phyloP scores from a whole-genome alignment of 305 asterid species.

The Fraxinus angustifolia region DNA sequence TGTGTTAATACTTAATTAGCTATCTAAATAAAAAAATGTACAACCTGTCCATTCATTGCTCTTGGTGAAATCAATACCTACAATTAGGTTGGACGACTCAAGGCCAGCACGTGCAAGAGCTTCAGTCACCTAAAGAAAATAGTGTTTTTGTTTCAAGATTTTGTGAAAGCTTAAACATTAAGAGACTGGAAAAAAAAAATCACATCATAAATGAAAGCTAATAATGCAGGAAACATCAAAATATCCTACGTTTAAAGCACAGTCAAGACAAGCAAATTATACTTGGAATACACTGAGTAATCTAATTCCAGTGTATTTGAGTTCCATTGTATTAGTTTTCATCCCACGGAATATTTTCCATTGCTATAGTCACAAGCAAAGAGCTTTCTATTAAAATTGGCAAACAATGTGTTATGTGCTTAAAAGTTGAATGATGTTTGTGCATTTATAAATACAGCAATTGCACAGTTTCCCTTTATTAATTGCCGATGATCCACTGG shows the following conservation, averaged over 20 bases:
- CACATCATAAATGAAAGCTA: background rate
- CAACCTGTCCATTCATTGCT: constrained; percentile 98
- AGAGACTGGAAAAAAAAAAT: background rate
- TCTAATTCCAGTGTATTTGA: background rate
- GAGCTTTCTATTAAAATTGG: background rate
- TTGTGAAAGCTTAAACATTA: constrained; percentile 1
- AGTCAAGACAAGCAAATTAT: background rate
- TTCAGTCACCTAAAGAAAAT: constrained; percentile 61
- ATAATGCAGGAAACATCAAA: background rate
- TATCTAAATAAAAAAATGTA: background rate
- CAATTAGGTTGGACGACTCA: constrained; percentile 91
- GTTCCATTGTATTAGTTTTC: background rate
- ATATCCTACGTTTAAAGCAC: background rate
- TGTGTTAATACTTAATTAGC: background rate
- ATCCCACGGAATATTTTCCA: background rate
- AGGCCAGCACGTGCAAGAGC: constrained; percentile 90
- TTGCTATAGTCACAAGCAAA: background rate
- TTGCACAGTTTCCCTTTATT: background rate
- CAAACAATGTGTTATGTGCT: background rate
- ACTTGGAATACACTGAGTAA: background rate
- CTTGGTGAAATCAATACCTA: constrained; percentile 92
- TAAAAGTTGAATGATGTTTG: background rate
- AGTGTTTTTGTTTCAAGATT: background rate
- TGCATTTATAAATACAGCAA: background rate
- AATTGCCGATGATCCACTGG: background rate